phyloP scores from a whole-genome alignment of 257 asterid species.

The Orobanche coerulescens region DNA sequence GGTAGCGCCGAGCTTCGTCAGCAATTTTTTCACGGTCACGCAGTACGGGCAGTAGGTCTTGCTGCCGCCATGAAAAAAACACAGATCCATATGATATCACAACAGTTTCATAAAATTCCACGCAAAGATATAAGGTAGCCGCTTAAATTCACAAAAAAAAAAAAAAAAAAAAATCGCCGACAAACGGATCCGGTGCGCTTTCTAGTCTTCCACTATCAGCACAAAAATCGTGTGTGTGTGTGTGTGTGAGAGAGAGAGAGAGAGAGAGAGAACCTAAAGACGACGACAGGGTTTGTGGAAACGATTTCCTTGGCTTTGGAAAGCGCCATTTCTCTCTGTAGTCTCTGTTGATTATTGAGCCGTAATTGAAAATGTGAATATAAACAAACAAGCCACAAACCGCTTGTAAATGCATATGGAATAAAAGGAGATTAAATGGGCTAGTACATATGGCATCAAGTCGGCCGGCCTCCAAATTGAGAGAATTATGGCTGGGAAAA shows the following conservation, averaged over 20 bases:
- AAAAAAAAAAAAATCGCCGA: background rate
- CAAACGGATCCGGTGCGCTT: background rate
- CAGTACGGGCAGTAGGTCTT: slow-evolving; percentile 75
- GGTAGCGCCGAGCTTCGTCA: slow-evolving; percentile 55
- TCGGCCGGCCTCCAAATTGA: too few species aligned
- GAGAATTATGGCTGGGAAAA: too few species aligned
- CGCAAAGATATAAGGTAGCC: too few species aligned
- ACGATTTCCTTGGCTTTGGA: slow-evolving; percentile 76
- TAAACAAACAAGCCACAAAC: background rate
- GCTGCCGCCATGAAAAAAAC: slow-evolving; percentile 38
- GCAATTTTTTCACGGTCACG: slow-evolving; percentile 61
- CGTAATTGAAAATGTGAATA: background rate
- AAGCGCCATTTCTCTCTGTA: slow-evolving; percentile 41
- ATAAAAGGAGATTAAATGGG: background rate
- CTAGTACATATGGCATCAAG: too few species aligned
- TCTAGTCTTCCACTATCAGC: too few species aligned
- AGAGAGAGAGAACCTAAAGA: slow-evolving; percentile 56
- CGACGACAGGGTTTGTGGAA: slow-evolving; percentile 52
- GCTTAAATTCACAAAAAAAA: too few species aligned
- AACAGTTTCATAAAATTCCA: background rate
- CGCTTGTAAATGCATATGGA: too few species aligned
- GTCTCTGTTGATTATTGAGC: background rate
- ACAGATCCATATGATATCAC: slow-evolving; percentile 3
- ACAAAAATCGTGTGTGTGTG: background rate
- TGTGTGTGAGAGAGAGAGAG: background rate